These are phyloP conservation scores for Dissophora ornata DNA, from an alignment of 192 early-diverging fungal species.

Conservation along the genomic window DNA sequence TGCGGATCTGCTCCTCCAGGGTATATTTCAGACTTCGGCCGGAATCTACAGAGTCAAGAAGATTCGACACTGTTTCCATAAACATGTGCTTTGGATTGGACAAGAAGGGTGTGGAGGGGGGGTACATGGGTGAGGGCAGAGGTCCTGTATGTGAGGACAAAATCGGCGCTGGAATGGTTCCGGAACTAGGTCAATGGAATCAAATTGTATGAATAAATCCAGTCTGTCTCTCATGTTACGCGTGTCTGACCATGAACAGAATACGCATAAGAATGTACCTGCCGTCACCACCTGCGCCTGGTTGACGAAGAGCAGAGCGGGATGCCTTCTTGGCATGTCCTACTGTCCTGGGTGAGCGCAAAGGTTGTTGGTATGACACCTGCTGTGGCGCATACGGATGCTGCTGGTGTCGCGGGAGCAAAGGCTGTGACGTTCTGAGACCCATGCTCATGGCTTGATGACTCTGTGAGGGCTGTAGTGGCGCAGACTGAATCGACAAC, in stretches of 20 bases:
- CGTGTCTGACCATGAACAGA: no score
- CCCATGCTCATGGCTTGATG: conserved; percentile 53
- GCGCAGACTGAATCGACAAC: conserved; percentile 60
- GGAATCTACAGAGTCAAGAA: conserved; percentile 71
- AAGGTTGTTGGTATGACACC: conserved; percentile 37
- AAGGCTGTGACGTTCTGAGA: conserved; percentile 37
- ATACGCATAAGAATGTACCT: no score
- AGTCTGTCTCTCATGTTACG: no score
- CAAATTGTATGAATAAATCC: no score
- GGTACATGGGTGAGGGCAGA: conserved; percentile 61
- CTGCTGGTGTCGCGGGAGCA: conserved; percentile 35
- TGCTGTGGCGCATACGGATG: conserved; percentile 38
- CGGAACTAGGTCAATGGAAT: conserved; percentile 15
- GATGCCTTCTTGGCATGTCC: conserved; percentile 40
- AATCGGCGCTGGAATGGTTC: conserved; percentile 46
- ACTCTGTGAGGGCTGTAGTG: conserved; percentile 57
- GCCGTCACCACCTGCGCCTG: conserved; percentile 17
- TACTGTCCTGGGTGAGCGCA: conserved; percentile 27
- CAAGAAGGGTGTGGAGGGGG: conserved; percentile 60
- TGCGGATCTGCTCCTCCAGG: conserved; percentile 82
- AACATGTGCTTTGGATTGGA: conserved; percentile 63
- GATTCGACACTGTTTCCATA: conserved; percentile 64
- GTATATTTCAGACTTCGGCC: conserved; percentile 69
- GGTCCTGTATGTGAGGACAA: conserved; percentile 52
- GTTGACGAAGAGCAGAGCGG: conserved; percentile 24